Conservation (phyloP, 2,329 filamentous ascomycete species). For the Phialophora macrospora region DNA sequence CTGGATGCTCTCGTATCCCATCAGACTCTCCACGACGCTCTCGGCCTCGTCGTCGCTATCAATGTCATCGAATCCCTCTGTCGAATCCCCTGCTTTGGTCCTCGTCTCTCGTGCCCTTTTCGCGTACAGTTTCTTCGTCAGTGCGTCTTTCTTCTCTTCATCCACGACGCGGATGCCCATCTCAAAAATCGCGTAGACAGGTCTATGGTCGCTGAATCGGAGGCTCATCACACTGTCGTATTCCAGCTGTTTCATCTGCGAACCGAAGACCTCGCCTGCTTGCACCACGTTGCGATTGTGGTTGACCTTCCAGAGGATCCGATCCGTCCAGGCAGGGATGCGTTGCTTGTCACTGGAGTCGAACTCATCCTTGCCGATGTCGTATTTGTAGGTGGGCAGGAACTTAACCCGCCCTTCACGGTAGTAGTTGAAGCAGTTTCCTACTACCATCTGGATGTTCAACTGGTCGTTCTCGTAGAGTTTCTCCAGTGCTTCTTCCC, state of each 20-base stretch:
- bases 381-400: constrained; percentile 93
- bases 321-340: constrained; percentile 97
- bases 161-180: constrained; percentile 82
- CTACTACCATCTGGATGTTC: constrained; percentile 95
- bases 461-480: constrained; percentile 59
- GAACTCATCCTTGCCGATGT: constrained; percentile 84
- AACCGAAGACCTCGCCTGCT: constrained; percentile 54
- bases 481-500: constrained; percentile 43
- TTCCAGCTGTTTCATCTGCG: constrained; percentile 77
- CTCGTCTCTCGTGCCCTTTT: constrained; percentile 65
- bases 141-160: constrained; percentile 70
- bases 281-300: constrained; percentile 30
- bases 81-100: constrained; percentile 62
- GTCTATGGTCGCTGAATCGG: constrained; percentile 92
- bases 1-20: constrained; percentile 81
- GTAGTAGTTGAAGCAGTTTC: constrained; percentile 86
- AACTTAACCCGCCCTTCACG: constrained; percentile 88
- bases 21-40: constrained; percentile 70
- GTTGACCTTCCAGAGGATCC: constrained; percentile 73
- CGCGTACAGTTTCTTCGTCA: constrained; percentile 76
- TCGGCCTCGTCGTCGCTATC: constrained; percentile 40
- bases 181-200: constrained; percentile 87
- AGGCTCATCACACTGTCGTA: constrained; percentile 85
- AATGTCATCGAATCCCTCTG: constrained; percentile 64
- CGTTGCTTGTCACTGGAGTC: constrained; percentile 92